Evolutionary conservation across 1,284 basidiomycete genomes (phyloP), one percentile per base, ranked within the genome.

Genomic region (Cryptococcus hybrid): DNA sequence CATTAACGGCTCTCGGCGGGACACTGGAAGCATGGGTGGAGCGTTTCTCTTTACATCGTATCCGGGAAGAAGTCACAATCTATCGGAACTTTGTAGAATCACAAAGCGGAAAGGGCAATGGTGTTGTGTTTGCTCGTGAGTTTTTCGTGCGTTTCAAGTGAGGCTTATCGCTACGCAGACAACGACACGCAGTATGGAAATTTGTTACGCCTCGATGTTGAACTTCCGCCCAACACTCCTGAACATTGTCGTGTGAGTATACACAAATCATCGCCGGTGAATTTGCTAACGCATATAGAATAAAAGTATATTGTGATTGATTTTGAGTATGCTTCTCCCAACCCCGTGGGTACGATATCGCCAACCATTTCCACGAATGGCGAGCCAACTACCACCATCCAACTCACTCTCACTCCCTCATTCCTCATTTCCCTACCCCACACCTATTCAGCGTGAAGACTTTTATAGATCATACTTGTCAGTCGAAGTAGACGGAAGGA

Each of bases 351-450:
- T 94, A 87, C 77, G 93, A 97, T 74, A 92, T 97, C 68, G 92
- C 89, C 58, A 96, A 96, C 78, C 92, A 96, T 78, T 96, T 95
- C 78, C 87, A 90, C 72, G 93, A 96, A 78, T 96, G 93, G 92
- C 89, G 89, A 35, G 88, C 90, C 15, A 84, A 95, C 77, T 97
- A 96, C 76, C 80, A 82, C 57, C 88, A 90, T 71, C 72, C 74
- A 0, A 82, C 84, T 5, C 73, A 82, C 24, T 84, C 84, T 0
- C 88, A 92, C 47, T 90, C 93, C 64, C 68, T 92, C 55, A 84
- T 88, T 47, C 80, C 86, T 55, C 81, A 83, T 61, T 80, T 82
- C 18, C 80, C 5, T 95, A 94, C 78, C 93, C 93, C 4, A 85
- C 85, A 1, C 64, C 69, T n/a, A 80, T 82, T 39, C 83, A 96